phyloP scores from a whole-genome alignment of 768 basidiomycete species.

The Asterophora lycoperdoides region DNA sequence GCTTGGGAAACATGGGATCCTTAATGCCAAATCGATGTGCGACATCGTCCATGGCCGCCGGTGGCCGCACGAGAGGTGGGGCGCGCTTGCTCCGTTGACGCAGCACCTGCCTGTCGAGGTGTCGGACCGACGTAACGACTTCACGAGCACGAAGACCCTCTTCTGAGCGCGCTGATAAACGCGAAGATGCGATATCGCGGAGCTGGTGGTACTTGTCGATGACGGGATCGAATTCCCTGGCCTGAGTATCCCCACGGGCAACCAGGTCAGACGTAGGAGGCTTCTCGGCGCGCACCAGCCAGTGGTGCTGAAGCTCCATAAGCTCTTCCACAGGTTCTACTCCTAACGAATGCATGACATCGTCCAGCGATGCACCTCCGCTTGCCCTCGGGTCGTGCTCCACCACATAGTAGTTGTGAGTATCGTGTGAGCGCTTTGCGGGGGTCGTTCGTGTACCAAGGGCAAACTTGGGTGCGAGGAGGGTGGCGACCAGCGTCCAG shows the following conservation, averaged over 20 bases:
- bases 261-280: constrained; percentile 20
- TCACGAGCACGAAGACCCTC: constrained; percentile 36
- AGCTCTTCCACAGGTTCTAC: constrained; percentile 86
- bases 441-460: constrained; percentile 30
- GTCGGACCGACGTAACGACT: constrained; percentile 53
- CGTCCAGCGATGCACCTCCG: constrained; percentile 48
- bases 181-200: constrained; percentile 30
- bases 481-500: constrained; percentile 27
- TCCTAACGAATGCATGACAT: constrained; percentile 57
- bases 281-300: constrained; percentile 69
- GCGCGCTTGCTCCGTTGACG: constrained; percentile 71
- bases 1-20: constrained; percentile 79
- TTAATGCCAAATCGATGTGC: constrained; percentile 61
- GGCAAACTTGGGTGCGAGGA: constrained; percentile 27
- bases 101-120: constrained; percentile 59
- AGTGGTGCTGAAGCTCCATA: constrained; percentile 78
- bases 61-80: constrained; percentile 52
- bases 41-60: constrained; percentile 40
- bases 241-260: constrained; percentile 27
- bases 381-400: constrained; percentile 49
- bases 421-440: constrained; percentile 50
- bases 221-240: constrained; percentile 36
- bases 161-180: constrained; percentile 38
- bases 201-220: constrained; percentile 45
- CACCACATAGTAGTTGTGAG: constrained; percentile 81